phyloP scores from a whole-genome alignment of 495 filamentous ascomycete species.

The Tuber magnatum region DNA sequence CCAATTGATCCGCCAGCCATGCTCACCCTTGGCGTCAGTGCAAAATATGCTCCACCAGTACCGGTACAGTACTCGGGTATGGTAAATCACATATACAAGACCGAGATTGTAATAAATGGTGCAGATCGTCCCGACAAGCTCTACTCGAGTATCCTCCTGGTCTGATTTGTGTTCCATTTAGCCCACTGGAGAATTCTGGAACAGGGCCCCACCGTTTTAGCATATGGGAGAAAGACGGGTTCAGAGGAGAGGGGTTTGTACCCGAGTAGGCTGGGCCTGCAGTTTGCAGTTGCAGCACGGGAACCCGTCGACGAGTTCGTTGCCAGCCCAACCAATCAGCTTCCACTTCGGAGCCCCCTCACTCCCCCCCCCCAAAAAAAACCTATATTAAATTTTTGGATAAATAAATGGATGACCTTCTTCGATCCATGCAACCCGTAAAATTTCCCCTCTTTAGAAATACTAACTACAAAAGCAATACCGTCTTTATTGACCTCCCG shows the following conservation, averaged over 20 bases:
- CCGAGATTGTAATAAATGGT: not conserved
- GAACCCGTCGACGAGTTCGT: not conserved
- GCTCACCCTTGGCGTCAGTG: not conserved
- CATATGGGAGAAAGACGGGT: not conserved
- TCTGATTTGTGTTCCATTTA: not conserved
- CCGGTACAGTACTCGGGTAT: not conserved
- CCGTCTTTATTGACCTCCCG: not conserved
- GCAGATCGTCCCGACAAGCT: not conserved
- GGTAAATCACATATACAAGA: not conserved
- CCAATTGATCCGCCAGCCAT: not conserved
- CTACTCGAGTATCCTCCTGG: not conserved
- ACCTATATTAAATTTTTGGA: not conserved
- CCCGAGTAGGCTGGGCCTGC: not conserved
- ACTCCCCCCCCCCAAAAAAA: not conserved
- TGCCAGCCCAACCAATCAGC: not conserved
- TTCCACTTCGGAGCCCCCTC: not conserved
- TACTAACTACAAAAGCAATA: not conserved
- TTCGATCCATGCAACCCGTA: not conserved
- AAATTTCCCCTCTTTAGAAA: not conserved
- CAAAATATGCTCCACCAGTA: not conserved
- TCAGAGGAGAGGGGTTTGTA: not conserved
- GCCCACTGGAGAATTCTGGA: not conserved
- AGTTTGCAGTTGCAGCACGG: constrained; percentile 1
- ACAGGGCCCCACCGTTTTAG: not conserved
- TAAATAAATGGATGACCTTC: not conserved